These are phyloP conservation scores for Ochetophila trinervis DNA, from an alignment of 306 rosid species.

Conservation along the genomic window DNA sequence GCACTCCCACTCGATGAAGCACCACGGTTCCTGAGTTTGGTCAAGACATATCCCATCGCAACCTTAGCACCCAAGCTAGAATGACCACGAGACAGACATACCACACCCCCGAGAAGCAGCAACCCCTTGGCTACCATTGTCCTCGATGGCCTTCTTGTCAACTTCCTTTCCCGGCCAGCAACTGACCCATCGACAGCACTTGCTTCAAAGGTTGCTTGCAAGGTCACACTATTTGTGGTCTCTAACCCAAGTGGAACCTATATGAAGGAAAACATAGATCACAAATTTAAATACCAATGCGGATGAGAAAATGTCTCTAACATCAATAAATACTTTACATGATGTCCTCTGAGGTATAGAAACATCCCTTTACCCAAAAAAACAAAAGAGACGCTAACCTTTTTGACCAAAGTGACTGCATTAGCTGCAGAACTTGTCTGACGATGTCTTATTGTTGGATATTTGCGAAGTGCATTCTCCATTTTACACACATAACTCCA, in stretches of 20 bases:
- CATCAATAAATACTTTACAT: too few species aligned
- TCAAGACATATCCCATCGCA: constrained; percentile 62
- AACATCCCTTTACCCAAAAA: too few species aligned
- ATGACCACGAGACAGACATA: constrained; percentile 72
- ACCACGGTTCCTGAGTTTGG: constrained; percentile 55
- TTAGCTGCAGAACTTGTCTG: constrained; percentile 49
- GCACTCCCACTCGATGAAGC: constrained; percentile 32
- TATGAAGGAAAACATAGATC: constrained; percentile 24
- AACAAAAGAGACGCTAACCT: constrained; percentile 45
- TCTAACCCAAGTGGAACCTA: constrained; percentile 69
- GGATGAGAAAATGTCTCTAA: background rate
- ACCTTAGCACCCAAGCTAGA: constrained; percentile 91
- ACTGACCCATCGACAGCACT: constrained; percentile 23
- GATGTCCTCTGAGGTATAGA: too few species aligned
- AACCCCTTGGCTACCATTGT: constrained; percentile 67
- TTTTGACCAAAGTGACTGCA: constrained; percentile 59
- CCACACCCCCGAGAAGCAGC: constrained; percentile 68
- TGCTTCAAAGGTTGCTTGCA: constrained; percentile 24
- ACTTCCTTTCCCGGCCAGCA: constrained; percentile 19
- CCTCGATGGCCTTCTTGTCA: constrained; percentile 46
- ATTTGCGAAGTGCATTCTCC: constrained; percentile 70
- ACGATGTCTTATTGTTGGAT: constrained; percentile 33
- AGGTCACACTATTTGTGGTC: constrained; percentile 17
- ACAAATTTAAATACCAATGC: background rate
- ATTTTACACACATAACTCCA: constrained; percentile 92